Percentiles rank a stretch among this genome's conserved stretches.
Evolutionary conservation across 306 rosid genomes (phyloP).

Genomic region (Prunus mongolica): DNA sequence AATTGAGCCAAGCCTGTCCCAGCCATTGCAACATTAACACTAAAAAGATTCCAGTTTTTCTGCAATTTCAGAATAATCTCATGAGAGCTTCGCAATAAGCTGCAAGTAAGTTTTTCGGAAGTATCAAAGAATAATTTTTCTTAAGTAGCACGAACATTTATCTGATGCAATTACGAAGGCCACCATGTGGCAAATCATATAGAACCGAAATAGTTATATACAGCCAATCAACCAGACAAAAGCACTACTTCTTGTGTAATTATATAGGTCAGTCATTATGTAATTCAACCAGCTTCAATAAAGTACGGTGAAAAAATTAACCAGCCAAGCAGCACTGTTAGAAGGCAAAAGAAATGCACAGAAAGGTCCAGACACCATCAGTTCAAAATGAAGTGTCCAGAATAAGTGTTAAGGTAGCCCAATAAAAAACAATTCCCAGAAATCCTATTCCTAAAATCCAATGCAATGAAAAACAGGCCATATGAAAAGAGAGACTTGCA

Average conservation of each 20-base stretch:
- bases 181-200: background rate
- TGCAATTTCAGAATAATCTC: background rate
- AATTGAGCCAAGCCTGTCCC: conserved; percentile 16
- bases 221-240: background rate
- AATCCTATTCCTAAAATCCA: background rate
- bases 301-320: background rate
- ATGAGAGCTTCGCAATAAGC: background rate
- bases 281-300: background rate
- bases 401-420: background rate
- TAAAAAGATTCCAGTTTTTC: conserved; percentile 25
- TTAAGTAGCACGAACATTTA: background rate
- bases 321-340: background rate
- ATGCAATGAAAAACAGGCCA: background rate
- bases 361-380: background rate
- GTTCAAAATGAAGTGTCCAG: background rate
- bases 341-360: background rate
- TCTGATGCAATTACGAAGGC: background rate
- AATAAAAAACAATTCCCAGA: background rate
- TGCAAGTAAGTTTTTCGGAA: background rate
- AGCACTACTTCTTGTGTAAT: background rate
- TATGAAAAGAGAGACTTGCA: background rate
- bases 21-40: conserved; percentile 22
- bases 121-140: background rate
- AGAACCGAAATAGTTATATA: background rate
- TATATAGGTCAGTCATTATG: background rate